Evolutionary conservation across 2,329 filamentous ascomycete species (phyloP), one percentile per base, ranked within the genome.

Genomic region (Pseudogymnoascus sp.): DNA sequence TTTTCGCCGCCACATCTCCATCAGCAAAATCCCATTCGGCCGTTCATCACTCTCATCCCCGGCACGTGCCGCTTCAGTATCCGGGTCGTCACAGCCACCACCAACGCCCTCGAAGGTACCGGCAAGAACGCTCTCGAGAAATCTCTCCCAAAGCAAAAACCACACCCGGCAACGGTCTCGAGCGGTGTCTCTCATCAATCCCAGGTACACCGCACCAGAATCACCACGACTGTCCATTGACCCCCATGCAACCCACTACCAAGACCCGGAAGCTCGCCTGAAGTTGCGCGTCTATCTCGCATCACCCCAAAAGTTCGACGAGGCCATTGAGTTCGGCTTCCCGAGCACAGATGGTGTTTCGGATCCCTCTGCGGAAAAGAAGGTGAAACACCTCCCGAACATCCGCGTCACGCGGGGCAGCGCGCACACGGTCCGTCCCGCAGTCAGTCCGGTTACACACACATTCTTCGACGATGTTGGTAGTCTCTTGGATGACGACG

Each of bases 271-370:
- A 72, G 91, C 93, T 40, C 85, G 93, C 35, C 81, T 91, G 69
- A 96, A 96, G 76, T 79, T 97, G 19, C 86, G 92, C 11, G 86
- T 91, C 6, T 96, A 93, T 70, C 83, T 96, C 19, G 89, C 90
- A 6, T 96, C 92, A 1, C 89, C 93, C 0, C 90, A 96, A 68
- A 96, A 96, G 73, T 97, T 97, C 69, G 93, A 97, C 72, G 93
- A 97, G 75, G 92, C 91, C 1, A 84, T 97, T 61, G 90, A 96
- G 73, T 97, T 96, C 75, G 93, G 93, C 0, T 97, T 97, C 70
- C 91, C 92, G 0, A 86, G 87, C 0, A 79, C 79, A 37, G 81
- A 85, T 35, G 75, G 70, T 6, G 66, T 76, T 19, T 68, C 73
- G 2, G 69, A 76, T n/a, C 50, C 50, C 13, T 56, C 50, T 11